Conservation (phyloP, 2,329 filamentous ascomycete genomes). For the Fusarium sterilihyphosum region DNA sequence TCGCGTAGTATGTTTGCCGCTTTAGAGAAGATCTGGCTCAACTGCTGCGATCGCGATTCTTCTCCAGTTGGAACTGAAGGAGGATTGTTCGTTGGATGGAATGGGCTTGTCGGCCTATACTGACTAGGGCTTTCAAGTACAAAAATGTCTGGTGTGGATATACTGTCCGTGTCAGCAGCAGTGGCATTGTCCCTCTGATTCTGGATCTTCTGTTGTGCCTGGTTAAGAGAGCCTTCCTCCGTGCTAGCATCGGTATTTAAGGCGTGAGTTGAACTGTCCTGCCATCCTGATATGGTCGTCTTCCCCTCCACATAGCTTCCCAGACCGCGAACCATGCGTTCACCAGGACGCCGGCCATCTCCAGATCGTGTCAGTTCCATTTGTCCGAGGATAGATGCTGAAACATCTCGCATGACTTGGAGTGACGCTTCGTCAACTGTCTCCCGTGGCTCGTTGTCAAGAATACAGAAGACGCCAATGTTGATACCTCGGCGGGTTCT, state of each 20-base stretch:
- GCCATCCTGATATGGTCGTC: slow-evolving; percentile 39
- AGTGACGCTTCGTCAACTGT: slow-evolving; percentile 44
- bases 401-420: slow-evolving; percentile 41
- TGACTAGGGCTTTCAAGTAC: slow-evolving; percentile 14
- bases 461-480: slow-evolving; percentile 53
- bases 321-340: slow-evolving; percentile 53
- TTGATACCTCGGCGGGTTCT: slow-evolving; percentile 51
- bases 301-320: slow-evolving; percentile 52
- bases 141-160: neutral
- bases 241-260: slow-evolving; percentile 1
- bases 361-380: slow-evolving; percentile 46
- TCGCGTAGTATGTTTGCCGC: slow-evolving; percentile 57
- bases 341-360: slow-evolving; percentile 42
- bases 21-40: slow-evolving; percentile 51
- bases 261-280: slow-evolving; percentile 8
- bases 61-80: neutral
- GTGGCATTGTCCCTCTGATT: neutral
- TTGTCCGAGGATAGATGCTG: slow-evolving; percentile 49
- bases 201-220: slow-evolving; percentile 15
- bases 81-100: neutral
- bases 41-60: neutral
- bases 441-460: slow-evolving; percentile 24
- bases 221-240: slow-evolving; percentile 22
- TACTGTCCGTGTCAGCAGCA: neutral
- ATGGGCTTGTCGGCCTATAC: neutral